Evolutionary conservation across 2,329 filamentous ascomycete species (phyloP).

Genomic region (Monosporascus sp.): DNA sequence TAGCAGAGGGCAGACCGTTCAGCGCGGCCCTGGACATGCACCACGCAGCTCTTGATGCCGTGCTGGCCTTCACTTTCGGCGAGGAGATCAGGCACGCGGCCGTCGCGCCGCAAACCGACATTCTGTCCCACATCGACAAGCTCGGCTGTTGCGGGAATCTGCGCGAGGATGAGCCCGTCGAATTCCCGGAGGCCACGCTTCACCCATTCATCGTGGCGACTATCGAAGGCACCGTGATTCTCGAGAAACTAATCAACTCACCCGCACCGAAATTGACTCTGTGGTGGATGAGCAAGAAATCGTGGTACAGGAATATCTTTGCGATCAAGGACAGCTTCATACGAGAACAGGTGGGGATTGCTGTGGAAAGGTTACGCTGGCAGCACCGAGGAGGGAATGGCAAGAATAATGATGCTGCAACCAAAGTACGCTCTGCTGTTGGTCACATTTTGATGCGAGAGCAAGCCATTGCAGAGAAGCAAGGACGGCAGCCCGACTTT

Average conservation of each 20-base stretch:
- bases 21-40: slow-evolving; percentile 18
- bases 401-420: too few relatives aligned
- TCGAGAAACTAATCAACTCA: background rate
- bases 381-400: too few relatives aligned
- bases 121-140: too few relatives aligned
- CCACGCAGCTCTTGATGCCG: slow-evolving; percentile 6
- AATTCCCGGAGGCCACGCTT: background rate
- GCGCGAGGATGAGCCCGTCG: slow-evolving; percentile 2
- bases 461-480: background rate
- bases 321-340: background rate
- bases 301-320: slow-evolving; percentile 2
- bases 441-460: slow-evolving; percentile 1
- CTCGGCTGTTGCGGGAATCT: too few relatives aligned
- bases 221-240: background rate
- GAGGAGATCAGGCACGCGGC: background rate
- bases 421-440: too few relatives aligned
- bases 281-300: slow-evolving; percentile 2
- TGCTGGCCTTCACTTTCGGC: slow-evolving; percentile 10
- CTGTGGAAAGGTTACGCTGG: too few relatives aligned
- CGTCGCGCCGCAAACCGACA: background rate
- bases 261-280: background rate
- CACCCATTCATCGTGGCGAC: background rate
- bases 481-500: background rate
- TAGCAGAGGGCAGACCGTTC: slow-evolving; percentile 28
- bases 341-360: background rate